Base-by-base conservation (phyloP, 108 stramenopile species). In the Skeletonema menzelii region DNA sequence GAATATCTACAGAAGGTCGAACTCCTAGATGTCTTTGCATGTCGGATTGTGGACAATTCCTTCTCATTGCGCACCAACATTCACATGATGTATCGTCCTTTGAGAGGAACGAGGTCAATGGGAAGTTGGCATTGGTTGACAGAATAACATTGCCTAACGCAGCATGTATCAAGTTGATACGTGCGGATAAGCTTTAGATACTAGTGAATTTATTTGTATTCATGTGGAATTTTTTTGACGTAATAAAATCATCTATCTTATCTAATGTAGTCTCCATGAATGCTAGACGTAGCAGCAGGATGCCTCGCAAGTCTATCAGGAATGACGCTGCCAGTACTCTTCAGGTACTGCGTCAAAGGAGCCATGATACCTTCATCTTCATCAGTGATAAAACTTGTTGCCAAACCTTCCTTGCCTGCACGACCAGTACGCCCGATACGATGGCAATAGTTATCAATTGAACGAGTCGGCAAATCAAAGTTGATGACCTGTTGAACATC, bases 361-460 rank as follows among this genome's bases (percentile, higher is more conserved):
- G 89, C 87, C 92, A 97, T 93, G 35, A 97, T 95, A n/a, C 91
- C 94, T 44, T 88, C 87, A 69, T 97, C 97, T 63, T 82, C 82
- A 38, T 97, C 98, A 0, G 98, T 97, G 20, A 98, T 86, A 35
- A 97, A 94, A 26, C 95, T 96, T 4, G 94, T 95, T 5, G 99
- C 98, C 14, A 93, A 38, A 13, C 99, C 99, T 44, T 86, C 76
- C 75, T 97, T 97, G 8, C 99, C 99, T 13, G 99, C 99, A 35
- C 99, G 93, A 0, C 97, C 99, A 12, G 99, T 99, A 24, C 99
- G 88, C 4, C 99, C 99, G 71, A 99, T 98, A 20, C 99, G 82
- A 82, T 98, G 98, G 66, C 84, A 92, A 85, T 99, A 99, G 66
- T 89, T 92, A 63, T 98, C 98, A 73, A 99, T 98, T 27, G 91